Base-by-base conservation (phyloP, 176 grass and related monocot species). In the Raddia guianensis region DNA sequence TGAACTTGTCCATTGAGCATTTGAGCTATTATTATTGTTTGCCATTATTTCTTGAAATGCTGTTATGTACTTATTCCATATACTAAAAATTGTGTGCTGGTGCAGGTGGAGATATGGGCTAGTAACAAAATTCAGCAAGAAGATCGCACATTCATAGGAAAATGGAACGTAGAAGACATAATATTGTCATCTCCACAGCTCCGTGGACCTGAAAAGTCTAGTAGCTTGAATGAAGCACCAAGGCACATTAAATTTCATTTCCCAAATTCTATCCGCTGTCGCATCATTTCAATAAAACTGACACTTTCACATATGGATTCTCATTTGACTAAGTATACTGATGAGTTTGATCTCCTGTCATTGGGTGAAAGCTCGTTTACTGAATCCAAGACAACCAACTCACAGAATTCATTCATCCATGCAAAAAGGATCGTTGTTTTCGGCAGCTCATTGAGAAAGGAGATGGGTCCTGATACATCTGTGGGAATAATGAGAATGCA, bases 21-120 rank as follows among this genome's bases (percentile, higher is more conserved):
- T 27, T 27, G 27, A 27, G 27, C 27, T 27, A 27, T 27, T 89
- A 66, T 74, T 76, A 80, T 80, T 4, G 15, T 18, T 76, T 69
- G 67, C 19, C 9, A 12, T 61, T 61, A n/a, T 79, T 70, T 60
- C 54, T 79, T 77, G 40, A 8, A 60, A 16, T 76, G 49, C 43
- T 70, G 40, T 55, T 58, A 75, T 80, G 58, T 86, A 74, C 55
- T 83, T 54, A 32, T 10, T 72, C 53, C 3, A 19, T 42, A 37
- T 84, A 42, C 77, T 82, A 84, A 80, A 57, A 51, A 74, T 77
- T 16, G 47, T 16, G 47, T 76, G 83, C 9, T 86, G 12, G 27
- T 73, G 65, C 92, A 98, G 96, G 90, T 98, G 48, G 89, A 98
- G 59, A 93, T 98, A 91, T 95, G 96, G 96, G 96, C 90, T 32